Conservation (phyloP, 768 basidiomycete species). For the Amanita exitialis region DNA sequence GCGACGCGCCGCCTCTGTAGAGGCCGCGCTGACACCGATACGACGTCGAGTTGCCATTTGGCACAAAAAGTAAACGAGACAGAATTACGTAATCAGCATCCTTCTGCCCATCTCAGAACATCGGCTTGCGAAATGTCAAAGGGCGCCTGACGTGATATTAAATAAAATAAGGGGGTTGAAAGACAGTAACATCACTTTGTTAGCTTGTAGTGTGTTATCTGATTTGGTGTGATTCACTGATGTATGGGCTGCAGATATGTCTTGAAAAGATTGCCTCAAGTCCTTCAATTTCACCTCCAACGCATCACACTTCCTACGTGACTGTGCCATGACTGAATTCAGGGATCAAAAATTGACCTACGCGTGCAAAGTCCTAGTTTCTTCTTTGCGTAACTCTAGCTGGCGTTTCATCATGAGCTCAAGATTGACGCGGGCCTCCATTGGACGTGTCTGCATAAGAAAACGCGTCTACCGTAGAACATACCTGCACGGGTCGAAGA, state of each 20-base stretch:
- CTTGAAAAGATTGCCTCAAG: constrained; percentile 30
- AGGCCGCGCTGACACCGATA: constrained; percentile 67
- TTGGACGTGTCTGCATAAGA: neutral
- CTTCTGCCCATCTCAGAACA: constrained; percentile 51
- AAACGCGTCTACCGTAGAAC: neutral
- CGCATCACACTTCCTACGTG: constrained; percentile 56
- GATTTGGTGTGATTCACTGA: neutral
- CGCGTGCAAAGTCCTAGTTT: constrained; percentile 62
- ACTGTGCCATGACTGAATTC: neutral
- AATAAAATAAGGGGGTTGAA: neutral
- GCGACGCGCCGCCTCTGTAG: constrained; percentile 71
- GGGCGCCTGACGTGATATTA: constrained; percentile 7
- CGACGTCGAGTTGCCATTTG: constrained; percentile 65
- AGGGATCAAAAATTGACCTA: constrained; percentile 24
- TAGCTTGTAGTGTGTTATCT: neutral
- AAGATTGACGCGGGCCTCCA: constrained; percentile 68
- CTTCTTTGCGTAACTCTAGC: constrained; percentile 61
- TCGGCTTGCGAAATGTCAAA: constrained; percentile 24
- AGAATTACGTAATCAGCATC: constrained; percentile 11
- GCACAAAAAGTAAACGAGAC: neutral
- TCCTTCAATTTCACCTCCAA: constrained; percentile 55
- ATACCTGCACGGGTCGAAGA: constrained; percentile 77
- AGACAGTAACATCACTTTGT: neutral
- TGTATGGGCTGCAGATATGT: neutral
- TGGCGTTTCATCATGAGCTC: constrained; percentile 78